Evolutionary conservation across 305 asterid genomes (phyloP), one percentile per base, ranked within the genome.

Genomic region (Fraxinus sp.): DNA sequence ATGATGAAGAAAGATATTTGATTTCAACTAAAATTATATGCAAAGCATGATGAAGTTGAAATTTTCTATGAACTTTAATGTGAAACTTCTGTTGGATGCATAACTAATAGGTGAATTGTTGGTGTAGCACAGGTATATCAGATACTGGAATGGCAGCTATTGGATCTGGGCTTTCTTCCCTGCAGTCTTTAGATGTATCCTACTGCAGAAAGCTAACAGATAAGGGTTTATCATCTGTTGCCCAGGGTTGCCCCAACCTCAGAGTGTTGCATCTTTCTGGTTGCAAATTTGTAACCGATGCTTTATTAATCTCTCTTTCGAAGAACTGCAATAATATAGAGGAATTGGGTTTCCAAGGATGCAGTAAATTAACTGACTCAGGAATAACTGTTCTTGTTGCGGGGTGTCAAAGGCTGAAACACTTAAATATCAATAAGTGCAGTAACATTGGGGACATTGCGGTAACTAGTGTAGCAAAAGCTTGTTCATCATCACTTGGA

Each of bases 161-260:
- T 24, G 91, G 85, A 20, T 81, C 89, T 13, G 76, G 87, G 84
- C 89, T 89, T 11, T 79, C 84, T 83, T 86, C 83, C 80, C 84
- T 89, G n/a, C 90, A 85, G 81, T 88, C 90, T 36, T 81, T 89
- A 75, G 92, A 89, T 78, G 90, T 85, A 49, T 88, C 92, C n/a
- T 75, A 86, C 86, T 88, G 92, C 84, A 86, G 89, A 80, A 89
- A 88, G 80, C 79, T 89, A 39, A 88, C 90, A 3, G 92, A 89
- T 83, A 83, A 86, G 83, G 92, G 92, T 13, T 84, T 89, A 52
- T 85, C 89, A 77, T 86, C 87, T 62, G 83, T 89, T 81, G 89
- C 91, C 13, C 82, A 85, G 83, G 90, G 91, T 8, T 88, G 91
- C 43, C 83, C 41, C 81, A 90, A 77, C 77, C 83, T 89, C 71